Evolutionary conservation across 306 rosid species (phyloP), one percentile per base, ranked within the genome.

Genomic region (Sphenostylis stenocarpa): DNA sequence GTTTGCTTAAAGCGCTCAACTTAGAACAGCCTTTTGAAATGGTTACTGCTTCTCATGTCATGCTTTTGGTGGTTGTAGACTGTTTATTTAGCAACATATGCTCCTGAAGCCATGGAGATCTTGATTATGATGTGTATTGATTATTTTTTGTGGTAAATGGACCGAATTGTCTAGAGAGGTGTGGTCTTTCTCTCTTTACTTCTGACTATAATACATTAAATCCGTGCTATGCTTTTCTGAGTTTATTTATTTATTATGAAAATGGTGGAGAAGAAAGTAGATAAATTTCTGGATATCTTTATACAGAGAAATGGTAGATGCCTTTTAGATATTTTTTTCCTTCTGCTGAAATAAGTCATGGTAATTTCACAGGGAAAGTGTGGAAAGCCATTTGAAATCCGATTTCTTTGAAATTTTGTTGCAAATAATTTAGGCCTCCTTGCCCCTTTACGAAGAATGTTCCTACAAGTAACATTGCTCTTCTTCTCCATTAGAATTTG

Each of bases 371-470:
- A 0, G 48, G 61, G 52, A 47, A 62, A 44, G 49, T 63, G 5
- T 38, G 55, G 38, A 70, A 45, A 33, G n/a, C 44, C 55, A 21
- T 52, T 52, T 16, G 21, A 28, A 51, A 55, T 72, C 39, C n/a
- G 23, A 43, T 75, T 57, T 57, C 31, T 47, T 45, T 11, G 7
- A 45, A n/a, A 55, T 45, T 57, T 31, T 66, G 47, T 56, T n/a
- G 65, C 48, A 47, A 66, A 19, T 67, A 24, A 73, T 75, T 45
- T 51, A 72, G 51, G 67, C 43, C 11, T 63, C 33, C 19, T 28
- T 80, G 23, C 53, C 51, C 7, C 38, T 56, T 80, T 53, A 31
- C 47, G 31, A 72, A 34, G 73, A 55, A n/a, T 20, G 23, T 10
- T 55, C 48, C 43, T 43, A 55, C 67, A 15, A 36, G 75, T 65